Evolutionary conservation across 805 yeast species (phyloP).

Genomic region (Yamadazyma takamatsuzukensis): DNA sequence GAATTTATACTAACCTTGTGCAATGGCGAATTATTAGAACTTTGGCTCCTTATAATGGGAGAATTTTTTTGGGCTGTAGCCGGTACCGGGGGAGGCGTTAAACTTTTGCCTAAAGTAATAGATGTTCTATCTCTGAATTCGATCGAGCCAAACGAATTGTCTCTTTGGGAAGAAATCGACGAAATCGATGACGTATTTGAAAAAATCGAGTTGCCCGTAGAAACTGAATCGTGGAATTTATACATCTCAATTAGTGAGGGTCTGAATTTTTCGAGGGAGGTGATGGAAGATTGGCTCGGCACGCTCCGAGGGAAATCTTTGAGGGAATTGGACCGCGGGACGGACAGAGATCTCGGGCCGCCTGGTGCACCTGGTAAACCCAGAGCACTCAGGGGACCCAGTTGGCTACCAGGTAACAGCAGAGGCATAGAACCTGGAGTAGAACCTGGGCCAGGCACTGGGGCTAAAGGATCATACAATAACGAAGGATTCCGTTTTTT

Average conservation of each 20-base stretch:
- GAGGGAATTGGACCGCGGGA: conserved; percentile 3
- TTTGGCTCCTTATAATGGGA: conserved; percentile 13
- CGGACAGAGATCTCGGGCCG: conserved; percentile 1
- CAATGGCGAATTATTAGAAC: conserved; percentile 22
- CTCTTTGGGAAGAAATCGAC: conserved; percentile 23
- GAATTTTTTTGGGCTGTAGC: too few relatives aligned
- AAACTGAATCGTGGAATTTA: conserved; percentile 10
- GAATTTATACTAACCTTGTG: conserved; percentile 15
- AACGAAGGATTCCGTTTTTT: conserved; percentile 42
- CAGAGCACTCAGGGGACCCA: neutral
- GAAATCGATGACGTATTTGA: conserved; percentile 34
- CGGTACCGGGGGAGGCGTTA: too few relatives aligned
- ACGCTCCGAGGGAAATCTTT: conserved; percentile 14
- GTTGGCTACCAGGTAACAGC: too few relatives aligned
- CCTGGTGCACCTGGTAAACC: neutral
- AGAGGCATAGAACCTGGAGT: conserved; percentile 4
- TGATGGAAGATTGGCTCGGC: conserved; percentile 7
- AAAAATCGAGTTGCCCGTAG: conserved; percentile 27
- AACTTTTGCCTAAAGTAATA: neutral
- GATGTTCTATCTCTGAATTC: neutral
- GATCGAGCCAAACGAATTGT: conserved; percentile 8
- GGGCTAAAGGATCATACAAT: conserved; percentile 48
- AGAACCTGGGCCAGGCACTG: conserved; percentile 24
- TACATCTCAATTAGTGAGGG: conserved; percentile 34
- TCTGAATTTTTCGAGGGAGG: conserved; percentile 26